Base-by-base conservation (phyloP, 305 asterid species). In the Andrographis paniculata region DNA sequence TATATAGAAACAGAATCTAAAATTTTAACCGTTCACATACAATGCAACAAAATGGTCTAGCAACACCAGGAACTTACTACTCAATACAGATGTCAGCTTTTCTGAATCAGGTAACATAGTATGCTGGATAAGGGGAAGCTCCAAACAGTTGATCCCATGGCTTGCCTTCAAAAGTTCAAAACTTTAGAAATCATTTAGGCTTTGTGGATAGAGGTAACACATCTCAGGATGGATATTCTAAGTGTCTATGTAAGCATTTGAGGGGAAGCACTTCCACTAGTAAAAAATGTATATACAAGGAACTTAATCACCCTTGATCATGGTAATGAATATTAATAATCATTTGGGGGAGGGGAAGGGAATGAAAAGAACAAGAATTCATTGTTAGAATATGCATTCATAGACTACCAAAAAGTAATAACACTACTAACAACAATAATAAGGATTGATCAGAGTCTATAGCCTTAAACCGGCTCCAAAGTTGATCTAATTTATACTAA, bases 71-170 rank as follows among this genome's bases (percentile, higher is more conserved):
- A 41, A 57, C 84, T 62, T 59, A 78, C 95, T 58, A 40, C 62
- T 53, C 70, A 85, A 63, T 50, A 74, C 35, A 30, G 81, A 78
- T 30, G 83, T 54, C 61, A 82, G 79, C 52, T 61, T 66, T 27
- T 67, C 66, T 19, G 58, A 31, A 71, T 75, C 94, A 44, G 95
- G 79, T 50, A 85, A 73, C 55, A 59, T 72, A 57, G 28, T 67
- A 53, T 85, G 94, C 66, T 85, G 79, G 54, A 85, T 82, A 54
- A 85, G 94, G 55, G 95, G 95, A 63, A 81, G 79, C 83, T 85
- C 95, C 21, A 85, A 76, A 65, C 78, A 78, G 50, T 59, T 54
- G 60, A 85, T 55, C 42, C 87, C 91, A 48, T 68, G 73, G 46
- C 61, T 62, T 56, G 44, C 87, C 95, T 84, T 76, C 17, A 48